A percentile compares a stretch with the other conserved stretches of the same genome.
These are phyloP conservation scores for Monosporascus sp. DNA, from an alignment of 2,329 filamentous ascomycete species.

Conservation along the genomic window DNA sequence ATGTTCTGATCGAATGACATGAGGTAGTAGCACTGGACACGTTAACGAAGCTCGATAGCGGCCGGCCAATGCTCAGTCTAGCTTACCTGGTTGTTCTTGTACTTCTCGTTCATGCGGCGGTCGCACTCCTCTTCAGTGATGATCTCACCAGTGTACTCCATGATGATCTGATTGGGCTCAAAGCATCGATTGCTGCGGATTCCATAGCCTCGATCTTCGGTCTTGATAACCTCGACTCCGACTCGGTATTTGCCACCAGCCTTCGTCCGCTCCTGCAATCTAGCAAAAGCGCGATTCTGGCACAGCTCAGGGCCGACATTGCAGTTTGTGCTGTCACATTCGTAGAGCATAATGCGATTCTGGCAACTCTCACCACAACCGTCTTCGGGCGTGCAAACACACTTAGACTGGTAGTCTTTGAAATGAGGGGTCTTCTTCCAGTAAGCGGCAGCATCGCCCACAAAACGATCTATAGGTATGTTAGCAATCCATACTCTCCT, in stretches of 20 bases:
- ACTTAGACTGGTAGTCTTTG: slow-evolving; percentile 70
- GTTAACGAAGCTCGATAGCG: slow-evolving; percentile 11
- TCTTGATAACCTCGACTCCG: slow-evolving; percentile 93
- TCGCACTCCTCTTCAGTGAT: slow-evolving; percentile 94
- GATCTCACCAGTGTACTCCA: slow-evolving; percentile 97
- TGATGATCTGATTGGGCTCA: slow-evolving; percentile 86
- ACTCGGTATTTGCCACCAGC: slow-evolving; percentile 82
- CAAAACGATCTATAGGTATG: slow-evolving; percentile 69
- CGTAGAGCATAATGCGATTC: slow-evolving; percentile 95
- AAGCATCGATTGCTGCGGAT: slow-evolving; percentile 89
- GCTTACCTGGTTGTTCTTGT: slow-evolving; percentile 85
- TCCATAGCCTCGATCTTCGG: slow-evolving; percentile 79
- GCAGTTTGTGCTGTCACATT: slow-evolving; percentile 90
- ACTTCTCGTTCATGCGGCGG: slow-evolving; percentile 84
- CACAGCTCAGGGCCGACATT: slow-evolving; percentile 69
- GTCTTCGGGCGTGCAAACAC: slow-evolving; percentile 70
- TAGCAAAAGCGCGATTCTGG: slow-evolving; percentile 82
- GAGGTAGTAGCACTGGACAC: slow-evolving; percentile 80
- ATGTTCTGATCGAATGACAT: slow-evolving; percentile 99
- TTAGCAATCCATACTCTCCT: slow-evolving; percentile 21
- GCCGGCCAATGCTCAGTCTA: slow-evolving; percentile 4
- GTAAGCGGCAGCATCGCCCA: slow-evolving; percentile 72
- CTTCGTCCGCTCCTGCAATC: slow-evolving; percentile 68
- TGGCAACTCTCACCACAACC: slow-evolving; percentile 88
- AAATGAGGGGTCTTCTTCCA: slow-evolving; percentile 77